A percentile compares a stretch with the other conserved stretches of the same genome.
These are phyloP conservation scores for Annulohypoxylon stygium DNA, from an alignment of 495 filamentous ascomycete genomes.

Conservation along the genomic window DNA sequence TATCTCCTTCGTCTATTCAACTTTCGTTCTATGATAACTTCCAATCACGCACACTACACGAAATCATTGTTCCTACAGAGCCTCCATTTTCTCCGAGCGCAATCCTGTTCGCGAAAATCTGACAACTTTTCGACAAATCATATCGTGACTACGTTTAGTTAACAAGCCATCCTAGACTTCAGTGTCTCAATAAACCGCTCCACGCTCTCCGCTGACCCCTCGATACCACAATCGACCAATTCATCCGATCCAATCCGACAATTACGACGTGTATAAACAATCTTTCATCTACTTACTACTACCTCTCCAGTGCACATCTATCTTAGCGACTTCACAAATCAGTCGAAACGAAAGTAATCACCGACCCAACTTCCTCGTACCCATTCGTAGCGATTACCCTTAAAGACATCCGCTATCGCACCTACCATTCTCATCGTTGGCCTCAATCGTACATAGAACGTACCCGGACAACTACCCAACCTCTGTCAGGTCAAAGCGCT, in stretches of 20 bases:
- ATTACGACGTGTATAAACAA: conserved; percentile 5
- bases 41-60: background rate
- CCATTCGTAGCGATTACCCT: conserved; percentile 4
- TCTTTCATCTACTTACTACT: background rate
- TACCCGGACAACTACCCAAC: conserved; percentile 19
- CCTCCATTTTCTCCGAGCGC: background rate
- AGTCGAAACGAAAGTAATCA: background rate
- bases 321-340: background rate
- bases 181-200: conserved; percentile 6
- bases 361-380: background rate
- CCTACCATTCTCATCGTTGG: background rate
- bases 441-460: background rate
- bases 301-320: conserved; percentile 2
- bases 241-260: conserved; percentile 13
- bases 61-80: background rate
- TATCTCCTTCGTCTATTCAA: conserved; percentile 8
- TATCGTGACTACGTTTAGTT: background rate
- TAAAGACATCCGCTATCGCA: conserved; percentile 7
- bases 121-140: background rate
- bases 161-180: background rate
- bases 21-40: conserved; percentile 23
- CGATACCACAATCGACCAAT: conserved; percentile 22
- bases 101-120: background rate
- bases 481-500: conserved; percentile 52
- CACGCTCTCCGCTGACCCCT: background rate